Base-by-base conservation (phyloP, 768 basidiomycete genomes). In the Pisolithus albus region DNA sequence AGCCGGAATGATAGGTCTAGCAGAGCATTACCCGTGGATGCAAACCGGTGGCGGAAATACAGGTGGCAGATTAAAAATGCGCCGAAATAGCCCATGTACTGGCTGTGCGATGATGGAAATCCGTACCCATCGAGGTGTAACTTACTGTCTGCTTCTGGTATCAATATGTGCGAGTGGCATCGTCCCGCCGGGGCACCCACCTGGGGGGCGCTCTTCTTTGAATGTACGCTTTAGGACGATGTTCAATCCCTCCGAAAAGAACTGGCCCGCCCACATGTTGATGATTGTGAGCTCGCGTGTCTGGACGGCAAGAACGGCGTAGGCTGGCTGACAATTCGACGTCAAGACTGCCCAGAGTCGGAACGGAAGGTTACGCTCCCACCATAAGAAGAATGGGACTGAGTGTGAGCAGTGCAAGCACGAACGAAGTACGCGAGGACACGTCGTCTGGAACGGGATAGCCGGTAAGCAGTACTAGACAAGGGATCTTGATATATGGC, bases 21-120 rank as follows among this genome's bases (percentile, higher is more conserved):
- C 10, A 77, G 16, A 9, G 52, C 47, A 24, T 50, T 73, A 7
- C 85, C 84, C 1, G 78, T 80, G 3, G 79, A 66, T 2, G 72
- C 51, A 56, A 87, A 88, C 3, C 76, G 75, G 59, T 91, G 88
- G 34, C 81, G 79, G 56, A 81, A 83, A 56, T 77, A 78, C 46
- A 92, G 61, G 67, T 92, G 90, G 61, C 84, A 81, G 40, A 83
- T 61, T 41, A 92, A 65, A 65, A 92, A 92, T 0, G 87, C 74
- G 5, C 84, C 75, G 56, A 92, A 92, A 67, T 87, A 92, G 15
- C 82, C 90, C 90, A 92, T 91, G 64, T 84, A 90, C 66, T 92
- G 90, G 66, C 87, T 88, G 61, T 92, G 90, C 13, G 88, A 90
- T 0, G 89, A 91, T 0, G 90, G 90, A 59, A 92, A 92, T 7